A percentile compares a stretch with the other conserved stretches of the same genome.
phyloP scores from a whole-genome alignment of 352 stramenopile species.

The Globisporangium lucens region DNA sequence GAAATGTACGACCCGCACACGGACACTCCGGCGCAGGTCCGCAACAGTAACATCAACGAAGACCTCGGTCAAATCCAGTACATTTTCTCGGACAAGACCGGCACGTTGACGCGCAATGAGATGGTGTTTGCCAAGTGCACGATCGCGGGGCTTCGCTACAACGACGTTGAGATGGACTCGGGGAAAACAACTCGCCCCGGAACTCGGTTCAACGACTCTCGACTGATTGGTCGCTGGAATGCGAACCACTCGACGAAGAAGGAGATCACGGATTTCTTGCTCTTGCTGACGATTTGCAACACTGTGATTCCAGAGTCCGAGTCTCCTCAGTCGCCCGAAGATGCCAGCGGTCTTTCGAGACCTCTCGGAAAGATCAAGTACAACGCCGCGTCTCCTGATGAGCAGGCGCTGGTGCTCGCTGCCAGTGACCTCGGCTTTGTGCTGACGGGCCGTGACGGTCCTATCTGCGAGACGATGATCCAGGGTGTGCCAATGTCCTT shows the following conservation, averaged over 20 bases:
- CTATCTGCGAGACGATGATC: conserved; percentile 65
- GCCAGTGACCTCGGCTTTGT: conserved; percentile 76
- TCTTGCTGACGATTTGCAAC: conserved; percentile 86
- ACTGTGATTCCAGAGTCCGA: conserved; percentile 82
- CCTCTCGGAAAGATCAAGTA: conserved; percentile 52
- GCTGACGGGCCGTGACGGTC: conserved; percentile 56
- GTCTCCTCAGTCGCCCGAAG: conserved; percentile 19
- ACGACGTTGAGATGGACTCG: conserved; percentile 71
- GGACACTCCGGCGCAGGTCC: conserved; percentile 83
- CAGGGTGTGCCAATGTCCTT: conserved; percentile 76
- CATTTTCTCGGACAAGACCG: conserved; percentile 89
- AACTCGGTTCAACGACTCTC: conserved; percentile 77
- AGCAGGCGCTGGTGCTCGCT: conserved; percentile 75
- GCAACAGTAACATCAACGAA: conserved; percentile 88
- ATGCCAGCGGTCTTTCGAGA: conserved; percentile 8
- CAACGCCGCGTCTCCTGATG: conserved; percentile 82
- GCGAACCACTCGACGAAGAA: conserved; percentile 80
- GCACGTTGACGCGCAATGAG: conserved; percentile 84
- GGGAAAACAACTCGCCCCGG: conserved; percentile 42
- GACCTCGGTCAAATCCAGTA: conserved; percentile 89
- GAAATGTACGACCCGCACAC: conserved; percentile 70
- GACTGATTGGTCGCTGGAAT: conserved; percentile 68
- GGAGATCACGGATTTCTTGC: conserved; percentile 83
- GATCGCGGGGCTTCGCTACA: conserved; percentile 90
- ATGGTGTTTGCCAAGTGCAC: conserved; percentile 93